Percentiles rank a stretch among this genome's conserved stretches.
Conservation (phyloP, 1,139 yeast species). For the Spathaspora sp. region DNA sequence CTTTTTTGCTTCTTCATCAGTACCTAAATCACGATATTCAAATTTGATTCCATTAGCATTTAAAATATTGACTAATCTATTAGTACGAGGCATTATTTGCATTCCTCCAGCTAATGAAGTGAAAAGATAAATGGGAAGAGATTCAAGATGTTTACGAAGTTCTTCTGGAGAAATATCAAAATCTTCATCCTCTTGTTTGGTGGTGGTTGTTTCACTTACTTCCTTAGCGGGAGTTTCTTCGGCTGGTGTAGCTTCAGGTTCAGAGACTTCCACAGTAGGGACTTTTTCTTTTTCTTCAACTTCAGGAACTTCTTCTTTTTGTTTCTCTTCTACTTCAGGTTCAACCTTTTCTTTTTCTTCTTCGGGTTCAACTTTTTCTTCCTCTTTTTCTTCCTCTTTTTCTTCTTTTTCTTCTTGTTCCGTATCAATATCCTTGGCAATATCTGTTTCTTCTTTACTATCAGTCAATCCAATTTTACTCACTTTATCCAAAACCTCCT, state of each 20-base stretch:
- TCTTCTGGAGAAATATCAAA: constrained; percentile 47
- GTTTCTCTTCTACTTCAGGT: constrained; percentile 7
- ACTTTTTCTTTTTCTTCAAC: constrained; percentile 4
- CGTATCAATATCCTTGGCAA: constrained; percentile 12
- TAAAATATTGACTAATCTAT: constrained; percentile 71
- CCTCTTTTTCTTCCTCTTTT: constrained; percentile 3
- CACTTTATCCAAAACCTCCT: constrained; percentile 1
- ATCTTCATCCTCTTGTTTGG: constrained; percentile 22
- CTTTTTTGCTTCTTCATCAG: constrained; percentile 82
- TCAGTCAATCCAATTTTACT: constrained; percentile 7
- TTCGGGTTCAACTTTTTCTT: neutral
- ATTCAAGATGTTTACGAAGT: constrained; percentile 43
- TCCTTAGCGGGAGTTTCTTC: constrained; percentile 1
- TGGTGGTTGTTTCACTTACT: constrained; percentile 6
- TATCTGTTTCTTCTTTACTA: constrained; percentile 4
- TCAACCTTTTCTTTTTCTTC: constrained; percentile 5
- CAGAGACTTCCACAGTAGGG: neutral
- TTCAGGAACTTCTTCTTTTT: constrained; percentile 3
- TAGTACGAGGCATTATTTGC: constrained; percentile 80
- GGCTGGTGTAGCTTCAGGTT: neutral
- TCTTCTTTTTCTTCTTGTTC: constrained; percentile 8
- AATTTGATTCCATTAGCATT: constrained; percentile 72
- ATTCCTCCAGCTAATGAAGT: constrained; percentile 91
- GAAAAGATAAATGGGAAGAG: constrained; percentile 69
- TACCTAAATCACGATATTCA: constrained; percentile 76